phyloP scores from a whole-genome alignment of 352 stramenopile species.

The Aphanomyces invadans region DNA sequence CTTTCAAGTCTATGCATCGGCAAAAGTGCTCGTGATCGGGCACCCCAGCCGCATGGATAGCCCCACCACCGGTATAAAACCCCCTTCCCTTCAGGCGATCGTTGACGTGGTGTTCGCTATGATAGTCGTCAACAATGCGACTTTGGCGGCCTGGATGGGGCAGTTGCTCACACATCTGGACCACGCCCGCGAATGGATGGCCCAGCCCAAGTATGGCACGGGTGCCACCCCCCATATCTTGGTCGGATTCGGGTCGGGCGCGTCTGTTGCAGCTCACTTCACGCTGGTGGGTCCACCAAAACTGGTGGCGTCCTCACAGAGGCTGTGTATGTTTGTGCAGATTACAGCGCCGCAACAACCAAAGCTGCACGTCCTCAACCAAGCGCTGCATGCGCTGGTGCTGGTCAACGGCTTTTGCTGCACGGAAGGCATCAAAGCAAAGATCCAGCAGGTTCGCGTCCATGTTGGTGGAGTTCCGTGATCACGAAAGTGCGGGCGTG shows the following conservation, averaged over 20 bases:
- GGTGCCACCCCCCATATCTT: slow-evolving; percentile 58
- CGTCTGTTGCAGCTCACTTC: slow-evolving; percentile 40
- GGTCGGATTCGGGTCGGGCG: slow-evolving; percentile 52
- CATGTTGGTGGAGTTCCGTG: no score
- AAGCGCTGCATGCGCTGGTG: slow-evolving; percentile 42
- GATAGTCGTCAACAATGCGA: slow-evolving; percentile 47
- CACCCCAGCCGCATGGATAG: neutral
- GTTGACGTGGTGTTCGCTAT: no score
- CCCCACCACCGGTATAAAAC: neutral
- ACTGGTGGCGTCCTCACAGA: neutral
- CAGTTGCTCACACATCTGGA: slow-evolving; percentile 48
- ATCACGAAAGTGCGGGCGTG: no score
- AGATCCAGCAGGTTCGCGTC: slow-evolving; percentile 9
- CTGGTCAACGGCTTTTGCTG: slow-evolving; percentile 40
- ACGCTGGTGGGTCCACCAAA: neutral
- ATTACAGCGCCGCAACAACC: slow-evolving; percentile 19
- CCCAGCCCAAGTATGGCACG: slow-evolving; percentile 58
- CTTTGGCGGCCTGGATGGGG: slow-evolving; percentile 37
- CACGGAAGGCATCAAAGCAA: slow-evolving; percentile 17
- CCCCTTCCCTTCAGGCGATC: no score
- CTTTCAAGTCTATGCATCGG: slow-evolving; percentile 33
- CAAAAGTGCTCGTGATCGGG: slow-evolving; percentile 13
- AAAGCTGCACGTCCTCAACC: slow-evolving; percentile 35
- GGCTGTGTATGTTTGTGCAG: neutral
- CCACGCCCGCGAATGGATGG: slow-evolving; percentile 53